Evolutionary conservation across 805 yeast species (phyloP).

Genomic region (Wickerhamiella sergipiensis): DNA sequence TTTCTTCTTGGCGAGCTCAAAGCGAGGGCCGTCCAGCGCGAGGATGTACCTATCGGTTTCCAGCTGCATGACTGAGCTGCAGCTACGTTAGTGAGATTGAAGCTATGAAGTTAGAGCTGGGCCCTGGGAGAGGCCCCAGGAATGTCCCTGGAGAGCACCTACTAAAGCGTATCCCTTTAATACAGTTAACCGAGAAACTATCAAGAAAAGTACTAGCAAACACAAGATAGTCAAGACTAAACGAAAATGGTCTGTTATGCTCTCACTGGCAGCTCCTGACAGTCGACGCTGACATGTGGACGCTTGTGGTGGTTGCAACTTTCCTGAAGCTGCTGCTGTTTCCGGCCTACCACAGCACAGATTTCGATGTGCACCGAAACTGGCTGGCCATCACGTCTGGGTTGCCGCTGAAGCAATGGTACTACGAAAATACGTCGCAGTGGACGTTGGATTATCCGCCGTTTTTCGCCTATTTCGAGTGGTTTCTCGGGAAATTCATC

Average conservation of each 20-base stretch:
- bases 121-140: too few species aligned
- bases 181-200: too few species aligned
- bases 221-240: too few species aligned
- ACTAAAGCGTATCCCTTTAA: too few species aligned
- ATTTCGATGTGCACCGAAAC: constrained; percentile 92
- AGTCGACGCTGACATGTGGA: not conserved
- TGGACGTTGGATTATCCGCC: constrained; percentile 99
- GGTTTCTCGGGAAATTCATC: constrained; percentile 57
- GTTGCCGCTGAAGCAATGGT: constrained; percentile 72
- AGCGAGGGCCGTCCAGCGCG: constrained; percentile 1
- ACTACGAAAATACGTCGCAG: constrained; percentile 59
- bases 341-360: constrained; percentile 84
- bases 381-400: constrained; percentile 86
- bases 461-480: constrained; percentile 91
- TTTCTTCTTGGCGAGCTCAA: constrained; percentile 1
- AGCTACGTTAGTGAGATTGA: not conserved
- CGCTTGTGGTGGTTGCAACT: constrained; percentile 9
- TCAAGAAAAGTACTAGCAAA: too few species aligned
- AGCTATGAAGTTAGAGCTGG: too few species aligned
- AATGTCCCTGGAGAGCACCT: too few species aligned
- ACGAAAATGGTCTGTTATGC: not conserved
- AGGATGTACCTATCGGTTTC: constrained; percentile 2
- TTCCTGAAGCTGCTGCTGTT: constrained; percentile 35
- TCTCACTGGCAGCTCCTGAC: not conserved
- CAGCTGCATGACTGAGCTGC: not conserved